Percentiles rank a stretch among this genome's conserved stretches.
phyloP scores from a whole-genome alignment of 2,329 filamentous ascomycete genomes.

The Neoascochyta sp. region DNA sequence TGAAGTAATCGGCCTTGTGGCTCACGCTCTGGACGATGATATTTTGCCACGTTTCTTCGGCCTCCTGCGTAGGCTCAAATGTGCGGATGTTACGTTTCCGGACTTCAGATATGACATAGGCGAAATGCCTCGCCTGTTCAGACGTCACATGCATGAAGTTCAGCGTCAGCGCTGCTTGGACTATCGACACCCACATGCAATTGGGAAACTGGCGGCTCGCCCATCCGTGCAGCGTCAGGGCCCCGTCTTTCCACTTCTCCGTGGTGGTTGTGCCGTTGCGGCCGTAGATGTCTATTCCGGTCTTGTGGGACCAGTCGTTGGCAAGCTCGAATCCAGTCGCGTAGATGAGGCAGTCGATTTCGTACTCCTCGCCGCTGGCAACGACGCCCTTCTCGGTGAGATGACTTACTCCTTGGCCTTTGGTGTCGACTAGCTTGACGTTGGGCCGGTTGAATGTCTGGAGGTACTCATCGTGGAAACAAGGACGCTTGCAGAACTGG shows the following conservation, averaged over 20 bases:
- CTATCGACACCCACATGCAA: conserved; percentile 44
- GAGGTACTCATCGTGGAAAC: conserved; percentile 60
- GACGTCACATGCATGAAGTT: conserved; percentile 27
- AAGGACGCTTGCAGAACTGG: conserved; percentile 61
- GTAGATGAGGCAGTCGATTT: conserved; percentile 48
- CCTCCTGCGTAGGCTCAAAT: conserved; percentile 47
- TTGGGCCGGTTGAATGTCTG: conserved; percentile 56
- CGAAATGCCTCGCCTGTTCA: conserved; percentile 41
- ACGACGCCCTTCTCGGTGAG: conserved; percentile 44
- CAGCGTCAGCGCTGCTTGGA: conserved; percentile 20
- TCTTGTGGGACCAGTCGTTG: conserved; percentile 30
- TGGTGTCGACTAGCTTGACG: conserved; percentile 59
- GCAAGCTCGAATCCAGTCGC: conserved; percentile 45
- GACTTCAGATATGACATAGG: conserved; percentile 43
- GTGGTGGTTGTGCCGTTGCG: conserved; percentile 45
- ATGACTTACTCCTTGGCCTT: conserved; percentile 50
- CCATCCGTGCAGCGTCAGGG: conserved; percentile 53
- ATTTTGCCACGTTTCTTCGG: conserved; percentile 48
- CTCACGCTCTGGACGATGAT: conserved; percentile 42
- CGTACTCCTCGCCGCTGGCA: conserved; percentile 47
- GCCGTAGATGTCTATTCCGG: conserved; percentile 43
- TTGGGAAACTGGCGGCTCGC: conserved; percentile 53
- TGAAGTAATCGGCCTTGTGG: conserved; percentile 39
- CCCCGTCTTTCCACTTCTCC: conserved; percentile 47
- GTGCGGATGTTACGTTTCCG: conserved; percentile 24